Conservation (phyloP, 257 asterid genomes). For the Nicotiana tomentosiformis region DNA sequence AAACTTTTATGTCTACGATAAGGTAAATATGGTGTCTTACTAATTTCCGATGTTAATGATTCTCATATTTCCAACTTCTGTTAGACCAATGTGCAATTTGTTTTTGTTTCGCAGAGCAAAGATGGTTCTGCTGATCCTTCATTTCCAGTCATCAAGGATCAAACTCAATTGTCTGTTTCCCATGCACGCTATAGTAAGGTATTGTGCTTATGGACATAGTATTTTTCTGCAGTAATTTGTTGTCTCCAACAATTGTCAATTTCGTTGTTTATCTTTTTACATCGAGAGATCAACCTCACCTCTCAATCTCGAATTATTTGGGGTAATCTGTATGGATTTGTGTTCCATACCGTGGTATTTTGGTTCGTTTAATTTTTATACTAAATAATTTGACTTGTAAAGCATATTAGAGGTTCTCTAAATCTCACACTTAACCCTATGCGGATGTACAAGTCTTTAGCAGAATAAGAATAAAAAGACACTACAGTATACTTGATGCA, state of each 20-base stretch:
- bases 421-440: background rate
- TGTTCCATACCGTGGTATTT: background rate
- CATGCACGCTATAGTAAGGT: slow-evolving; percentile 99
- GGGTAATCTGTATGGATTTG: background rate
- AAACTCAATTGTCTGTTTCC: slow-evolving; percentile 79
- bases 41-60: background rate
- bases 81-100: background rate
- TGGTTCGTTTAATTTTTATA: background rate
- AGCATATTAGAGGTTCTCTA: background rate
- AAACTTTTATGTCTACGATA: slow-evolving; percentile 73
- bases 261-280: background rate
- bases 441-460: background rate
- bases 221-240: background rate
- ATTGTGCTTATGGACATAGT: slow-evolving; percentile 1
- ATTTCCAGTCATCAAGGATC: slow-evolving; percentile 88
- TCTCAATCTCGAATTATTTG: background rate
- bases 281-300: background rate
- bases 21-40: slow-evolving; percentile 49
- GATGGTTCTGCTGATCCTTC: slow-evolving; percentile 96
- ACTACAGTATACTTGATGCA: background rate
- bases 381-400: background rate
- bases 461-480: background rate
- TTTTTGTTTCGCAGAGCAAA: slow-evolving; percentile 48
- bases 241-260: background rate
- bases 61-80: background rate